phyloP scores from a whole-genome alignment of 1,139 yeast genomes.

The Yamadazyma pseudoaaseri region DNA sequence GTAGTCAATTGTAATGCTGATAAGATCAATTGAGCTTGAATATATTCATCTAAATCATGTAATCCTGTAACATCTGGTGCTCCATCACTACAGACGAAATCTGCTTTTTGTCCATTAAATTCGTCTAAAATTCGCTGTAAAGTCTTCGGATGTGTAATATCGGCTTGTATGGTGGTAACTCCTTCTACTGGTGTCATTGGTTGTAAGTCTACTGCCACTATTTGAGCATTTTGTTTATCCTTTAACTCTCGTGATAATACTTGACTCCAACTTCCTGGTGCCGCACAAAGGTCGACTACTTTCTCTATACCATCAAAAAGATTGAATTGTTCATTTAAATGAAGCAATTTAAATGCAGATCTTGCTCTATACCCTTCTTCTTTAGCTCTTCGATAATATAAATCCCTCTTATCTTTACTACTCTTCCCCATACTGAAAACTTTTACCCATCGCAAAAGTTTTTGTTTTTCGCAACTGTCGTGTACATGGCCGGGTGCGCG shows the following conservation, averaged over 20 bases:
- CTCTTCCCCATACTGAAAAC: conserved; percentile 74
- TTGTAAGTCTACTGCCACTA: conserved; percentile 92
- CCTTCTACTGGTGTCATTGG: conserved; percentile 95
- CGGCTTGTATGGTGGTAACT: conserved; percentile 89
- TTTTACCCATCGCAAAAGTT: not conserved
- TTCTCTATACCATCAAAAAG: conserved; percentile 70
- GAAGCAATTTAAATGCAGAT: conserved; percentile 89
- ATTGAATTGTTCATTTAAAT: conserved; percentile 84
- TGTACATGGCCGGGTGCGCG: not conserved
- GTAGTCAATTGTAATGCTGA: conserved; percentile 91
- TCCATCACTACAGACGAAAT: conserved; percentile 94
- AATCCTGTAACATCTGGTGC: conserved; percentile 98
- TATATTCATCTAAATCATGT: conserved; percentile 94
- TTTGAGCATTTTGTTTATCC: conserved; percentile 51
- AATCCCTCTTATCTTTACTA: conserved; percentile 91
- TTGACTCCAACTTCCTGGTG: conserved; percentile 99
- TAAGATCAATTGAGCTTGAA: conserved; percentile 89
- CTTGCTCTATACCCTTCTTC: conserved; percentile 98
- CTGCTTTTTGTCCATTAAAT: conserved; percentile 91
- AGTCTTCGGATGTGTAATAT: conserved; percentile 93
- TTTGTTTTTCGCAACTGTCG: not conserved
- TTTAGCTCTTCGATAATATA: conserved; percentile 87
- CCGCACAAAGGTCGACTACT: conserved; percentile 97
- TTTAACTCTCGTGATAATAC: conserved; percentile 73
- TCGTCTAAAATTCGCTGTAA: conserved; percentile 68